Conservation (phyloP, 2,329 filamentous ascomycete genomes). For the Blastomyces emzantsi region DNA sequence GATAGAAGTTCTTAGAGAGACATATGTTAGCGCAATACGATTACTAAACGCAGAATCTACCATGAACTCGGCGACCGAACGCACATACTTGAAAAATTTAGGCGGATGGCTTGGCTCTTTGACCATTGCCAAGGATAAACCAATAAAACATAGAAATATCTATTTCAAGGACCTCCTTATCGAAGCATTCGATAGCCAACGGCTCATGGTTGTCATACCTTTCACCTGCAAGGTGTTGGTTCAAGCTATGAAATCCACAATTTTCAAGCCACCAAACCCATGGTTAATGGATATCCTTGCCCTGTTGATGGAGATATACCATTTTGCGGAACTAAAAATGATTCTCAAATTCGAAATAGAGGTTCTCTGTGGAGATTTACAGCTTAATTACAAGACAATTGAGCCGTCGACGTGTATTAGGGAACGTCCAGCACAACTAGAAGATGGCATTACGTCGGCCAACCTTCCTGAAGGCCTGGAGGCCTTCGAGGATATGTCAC, state of each 20-base stretch:
- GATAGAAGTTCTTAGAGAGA: constrained; percentile 86
- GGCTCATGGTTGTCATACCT: constrained; percentile 84
- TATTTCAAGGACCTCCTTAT: constrained; percentile 94
- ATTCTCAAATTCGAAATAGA: constrained; percentile 99
- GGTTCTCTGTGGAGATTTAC: constrained; percentile 85
- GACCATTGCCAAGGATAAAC: constrained; percentile 86
- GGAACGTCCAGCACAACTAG: constrained; percentile 59
- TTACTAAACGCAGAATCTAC: constrained; percentile 87
- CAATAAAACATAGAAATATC: constrained; percentile 92
- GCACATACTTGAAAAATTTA: constrained; percentile 84
- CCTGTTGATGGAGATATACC: constrained; percentile 85
- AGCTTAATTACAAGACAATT: constrained; percentile 85
- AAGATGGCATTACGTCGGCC: constrained; percentile 41
- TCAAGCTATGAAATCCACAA: constrained; percentile 72
- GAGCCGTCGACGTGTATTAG: constrained; percentile 80
- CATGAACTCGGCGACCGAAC: constrained; percentile 72
- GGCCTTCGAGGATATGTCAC: constrained; percentile 69
- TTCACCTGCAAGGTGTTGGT: constrained; percentile 95
- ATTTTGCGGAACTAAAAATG: constrained; percentile 84
- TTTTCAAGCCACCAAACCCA: constrained; percentile 91
- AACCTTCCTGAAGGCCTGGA: constrained; percentile 63
- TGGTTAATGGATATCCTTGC: constrained; percentile 97
- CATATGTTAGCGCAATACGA: constrained; percentile 73
- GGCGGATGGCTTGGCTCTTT: constrained; percentile 88
- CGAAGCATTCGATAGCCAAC: constrained; percentile 86